Conservation (phyloP, 169 alveolate species). For the Eimeria maxima region DNA sequence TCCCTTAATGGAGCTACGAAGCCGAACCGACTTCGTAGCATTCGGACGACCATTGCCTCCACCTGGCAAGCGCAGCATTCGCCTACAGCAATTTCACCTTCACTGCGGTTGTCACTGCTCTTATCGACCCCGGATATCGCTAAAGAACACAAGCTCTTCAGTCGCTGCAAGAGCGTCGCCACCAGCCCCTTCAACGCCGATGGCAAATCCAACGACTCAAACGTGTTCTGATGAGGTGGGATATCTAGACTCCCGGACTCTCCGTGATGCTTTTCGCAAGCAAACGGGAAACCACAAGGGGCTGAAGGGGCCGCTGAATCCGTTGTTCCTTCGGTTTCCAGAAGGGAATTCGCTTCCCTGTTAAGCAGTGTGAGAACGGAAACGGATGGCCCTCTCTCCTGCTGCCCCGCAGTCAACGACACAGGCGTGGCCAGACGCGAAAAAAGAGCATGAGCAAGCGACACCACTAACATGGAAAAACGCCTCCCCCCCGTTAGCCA, state of each 20-base stretch:
- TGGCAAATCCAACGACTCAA: slow-evolving; percentile 61
- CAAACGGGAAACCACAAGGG: background rate
- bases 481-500: slow-evolving; percentile 74
- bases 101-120: slow-evolving; percentile 1
- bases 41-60: slow-evolving; percentile 74
- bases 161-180: slow-evolving; percentile 55
- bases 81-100: slow-evolving; percentile 41
- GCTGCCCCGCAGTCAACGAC: slow-evolving; percentile 54
- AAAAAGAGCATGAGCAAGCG: slow-evolving; percentile 69
- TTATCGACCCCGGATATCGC: background rate
- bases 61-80: slow-evolving; percentile 74
- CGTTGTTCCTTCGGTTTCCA: slow-evolving; percentile 20
- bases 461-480: slow-evolving; percentile 63
- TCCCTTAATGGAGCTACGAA: slow-evolving; percentile 66
- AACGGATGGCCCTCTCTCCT: slow-evolving; percentile 17
- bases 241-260: background rate
- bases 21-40: slow-evolving; percentile 70
- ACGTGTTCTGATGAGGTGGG: slow-evolving; percentile 37
- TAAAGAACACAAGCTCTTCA: slow-evolving; percentile 38
- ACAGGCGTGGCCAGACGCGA: slow-evolving; percentile 74
- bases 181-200: slow-evolving; percentile 66
- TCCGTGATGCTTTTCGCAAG: slow-evolving; percentile 41
- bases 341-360: slow-evolving; percentile 50
- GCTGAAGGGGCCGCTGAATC: background rate
- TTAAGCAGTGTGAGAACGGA: slow-evolving; percentile 64